A percentile compares a stretch with the other conserved stretches of the same genome.
These are phyloP conservation scores for Ilyonectria robusta DNA, from an alignment of 2,329 filamentous ascomycete genomes.

Conservation along the genomic window DNA sequence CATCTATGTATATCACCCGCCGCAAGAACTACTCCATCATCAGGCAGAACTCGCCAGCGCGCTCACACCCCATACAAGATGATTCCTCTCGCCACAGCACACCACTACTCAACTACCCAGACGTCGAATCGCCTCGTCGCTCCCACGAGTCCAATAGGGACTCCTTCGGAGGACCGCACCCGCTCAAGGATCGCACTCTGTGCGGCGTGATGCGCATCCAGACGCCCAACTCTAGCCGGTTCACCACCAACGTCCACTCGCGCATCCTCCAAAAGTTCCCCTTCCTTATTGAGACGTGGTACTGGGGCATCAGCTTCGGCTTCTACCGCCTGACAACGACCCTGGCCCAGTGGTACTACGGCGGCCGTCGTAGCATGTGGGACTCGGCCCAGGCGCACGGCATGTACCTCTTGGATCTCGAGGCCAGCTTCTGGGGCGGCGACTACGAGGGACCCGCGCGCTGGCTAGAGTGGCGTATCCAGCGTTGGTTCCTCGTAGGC, in stretches of 20 bases:
- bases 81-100: background rate
- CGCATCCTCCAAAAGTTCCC: constrained; percentile 52
- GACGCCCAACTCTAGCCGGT: constrained; percentile 74
- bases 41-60: constrained; percentile 21
- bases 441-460: constrained; percentile 53
- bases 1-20: constrained; percentile 56
- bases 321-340: constrained; percentile 73
- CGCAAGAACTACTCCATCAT: constrained; percentile 54
- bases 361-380: constrained; percentile 61
- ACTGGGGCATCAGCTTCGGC: constrained; percentile 76
- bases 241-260: constrained; percentile 72
- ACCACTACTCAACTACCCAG: constrained; percentile 36
- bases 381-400: constrained; percentile 67
- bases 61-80: constrained; percentile 35
- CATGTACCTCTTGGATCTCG: constrained; percentile 64
- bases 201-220: constrained; percentile 54
- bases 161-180: constrained; percentile 26
- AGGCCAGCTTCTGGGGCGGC: constrained; percentile 64
- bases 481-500: constrained; percentile 65
- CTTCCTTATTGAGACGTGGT: constrained; percentile 79
- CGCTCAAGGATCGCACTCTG: constrained; percentile 34
- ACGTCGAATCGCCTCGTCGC: constrained; percentile 38
- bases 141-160: constrained; percentile 40
- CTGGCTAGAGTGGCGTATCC: constrained; percentile 54
- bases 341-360: constrained; percentile 65